Conservation (phyloP, 192 early-diverging fungal genomes). For the Backusella liffmaniae region DNA sequence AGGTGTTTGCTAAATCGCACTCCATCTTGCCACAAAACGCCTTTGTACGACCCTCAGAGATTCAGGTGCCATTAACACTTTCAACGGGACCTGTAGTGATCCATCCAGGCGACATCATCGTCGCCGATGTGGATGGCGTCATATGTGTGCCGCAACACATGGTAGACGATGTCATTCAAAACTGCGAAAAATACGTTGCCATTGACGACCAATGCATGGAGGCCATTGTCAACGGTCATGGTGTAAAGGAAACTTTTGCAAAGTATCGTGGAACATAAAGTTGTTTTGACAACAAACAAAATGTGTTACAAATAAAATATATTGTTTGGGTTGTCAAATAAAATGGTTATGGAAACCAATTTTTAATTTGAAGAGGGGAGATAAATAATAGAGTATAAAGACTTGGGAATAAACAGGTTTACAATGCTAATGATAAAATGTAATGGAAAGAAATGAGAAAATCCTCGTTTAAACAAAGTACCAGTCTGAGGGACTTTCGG, state of each 20-base stretch:
- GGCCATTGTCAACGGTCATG: slow-evolving; percentile 43
- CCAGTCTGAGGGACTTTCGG: neutral
- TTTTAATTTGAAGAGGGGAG: neutral
- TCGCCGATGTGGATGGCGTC: slow-evolving; percentile 56
- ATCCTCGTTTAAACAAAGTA: no score
- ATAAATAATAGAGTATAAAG: neutral
- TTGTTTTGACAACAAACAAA: neutral
- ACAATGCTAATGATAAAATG: no score
- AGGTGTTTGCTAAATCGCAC: slow-evolving; percentile 55
- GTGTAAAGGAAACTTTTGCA: slow-evolving; percentile 48
- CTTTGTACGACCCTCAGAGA: slow-evolving; percentile 44
- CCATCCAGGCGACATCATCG: slow-evolving; percentile 53
- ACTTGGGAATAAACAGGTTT: no score
- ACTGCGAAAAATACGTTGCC: slow-evolving; percentile 43
- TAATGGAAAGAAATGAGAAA: no score
- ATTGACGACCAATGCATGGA: slow-evolving; percentile 54
- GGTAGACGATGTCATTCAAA: slow-evolving; percentile 42
- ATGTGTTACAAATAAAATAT: neutral
- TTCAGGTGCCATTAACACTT: slow-evolving; percentile 47
- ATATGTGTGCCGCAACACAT: slow-evolving; percentile 49
- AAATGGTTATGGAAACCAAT: neutral
- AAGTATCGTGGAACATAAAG: slow-evolving; percentile 41
- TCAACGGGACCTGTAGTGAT: slow-evolving; percentile 45
- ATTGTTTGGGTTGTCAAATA: neutral
- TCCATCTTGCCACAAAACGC: slow-evolving; percentile 48